phyloP scores from a whole-genome alignment of 345 rosid species.

The Aurinia saxatilis region DNA sequence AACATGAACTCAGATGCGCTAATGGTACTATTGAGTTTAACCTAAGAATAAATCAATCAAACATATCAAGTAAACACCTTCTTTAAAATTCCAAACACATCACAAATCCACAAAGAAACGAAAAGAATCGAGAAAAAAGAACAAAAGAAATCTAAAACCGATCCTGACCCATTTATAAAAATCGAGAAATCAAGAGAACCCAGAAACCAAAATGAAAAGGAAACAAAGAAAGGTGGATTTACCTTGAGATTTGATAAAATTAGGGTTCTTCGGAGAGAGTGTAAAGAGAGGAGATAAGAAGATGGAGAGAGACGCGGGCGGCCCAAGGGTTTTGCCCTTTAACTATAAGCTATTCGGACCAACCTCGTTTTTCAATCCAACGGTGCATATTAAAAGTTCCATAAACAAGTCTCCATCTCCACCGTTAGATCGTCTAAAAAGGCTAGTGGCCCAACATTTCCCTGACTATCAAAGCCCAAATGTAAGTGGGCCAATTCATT shows the following conservation, averaged over 20 bases:
- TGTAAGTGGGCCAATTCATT: background rate
- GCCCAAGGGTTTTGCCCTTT: conserved; percentile 28
- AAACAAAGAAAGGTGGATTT: background rate
- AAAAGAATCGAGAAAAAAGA: background rate
- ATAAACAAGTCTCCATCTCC: background rate
- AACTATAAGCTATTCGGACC: conserved; percentile 14
- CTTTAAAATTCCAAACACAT: background rate
- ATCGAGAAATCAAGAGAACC: background rate
- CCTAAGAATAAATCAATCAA: conserved; percentile 8
- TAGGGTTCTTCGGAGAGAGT: conserved; percentile 10
- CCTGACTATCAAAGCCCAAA: background rate
- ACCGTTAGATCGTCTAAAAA: background rate
- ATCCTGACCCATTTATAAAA: background rate
- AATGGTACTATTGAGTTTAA: no score
- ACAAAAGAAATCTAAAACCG: background rate
- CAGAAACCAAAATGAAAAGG: background rate
- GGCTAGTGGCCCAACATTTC: background rate
- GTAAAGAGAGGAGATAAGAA: conserved; percentile 18
- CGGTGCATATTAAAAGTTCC: background rate
- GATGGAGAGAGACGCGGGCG: conserved; percentile 18
- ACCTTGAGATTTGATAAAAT: conserved; percentile 25
- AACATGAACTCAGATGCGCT: conserved; percentile 4
- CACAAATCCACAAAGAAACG: background rate
- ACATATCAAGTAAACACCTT: background rate
- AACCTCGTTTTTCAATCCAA: conserved; percentile 2